Evolutionary conservation across 2,329 filamentous ascomycete genomes (phyloP).

Genomic region (Fonsecaea multimorphosa): DNA sequence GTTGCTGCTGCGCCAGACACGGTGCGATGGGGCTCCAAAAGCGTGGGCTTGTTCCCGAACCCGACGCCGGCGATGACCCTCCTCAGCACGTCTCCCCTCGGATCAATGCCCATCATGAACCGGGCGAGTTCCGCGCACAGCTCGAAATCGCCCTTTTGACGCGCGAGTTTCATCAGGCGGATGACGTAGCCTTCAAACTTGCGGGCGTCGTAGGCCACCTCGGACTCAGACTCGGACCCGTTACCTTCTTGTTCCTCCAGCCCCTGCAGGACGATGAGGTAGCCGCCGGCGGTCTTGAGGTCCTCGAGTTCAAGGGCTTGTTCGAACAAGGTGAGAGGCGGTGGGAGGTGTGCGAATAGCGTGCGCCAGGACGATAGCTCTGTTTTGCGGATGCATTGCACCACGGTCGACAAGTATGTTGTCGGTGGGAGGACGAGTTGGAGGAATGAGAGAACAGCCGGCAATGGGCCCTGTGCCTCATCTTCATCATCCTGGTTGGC

Average conservation of each 20-base stretch:
- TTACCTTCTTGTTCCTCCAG: conserved; percentile 63
- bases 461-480: conserved; percentile 45
- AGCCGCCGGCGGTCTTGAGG: conserved; percentile 93
- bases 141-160: conserved; percentile 88
- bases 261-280: conserved; percentile 92
- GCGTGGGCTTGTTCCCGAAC: conserved; percentile 38
- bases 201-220: conserved; percentile 31
- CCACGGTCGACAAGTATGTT: conserved; percentile 88
- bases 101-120: conserved; percentile 93
- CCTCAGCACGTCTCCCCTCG: conserved; percentile 76
- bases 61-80: conserved; percentile 50
- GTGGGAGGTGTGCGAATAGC: conserved; percentile 87
- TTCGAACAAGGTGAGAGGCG: conserved; percentile 90
- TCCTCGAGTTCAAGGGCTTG: conserved; percentile 83
- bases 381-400: conserved; percentile 96
- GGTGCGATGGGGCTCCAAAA: conserved; percentile 20
- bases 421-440: conserved; percentile 71
- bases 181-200: conserved; percentile 64
- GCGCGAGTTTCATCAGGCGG: conserved; percentile 78
- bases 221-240: conserved; percentile 45
- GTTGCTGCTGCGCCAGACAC: not conserved
- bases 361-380: conserved; percentile 95
- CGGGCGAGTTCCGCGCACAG: conserved; percentile 91
- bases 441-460: conserved; percentile 65
- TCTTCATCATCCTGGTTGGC: conserved; percentile 40